These are phyloP conservation scores for Plantago ovata DNA, from an alignment of 257 asterid genomes.

Conservation along the genomic window DNA sequence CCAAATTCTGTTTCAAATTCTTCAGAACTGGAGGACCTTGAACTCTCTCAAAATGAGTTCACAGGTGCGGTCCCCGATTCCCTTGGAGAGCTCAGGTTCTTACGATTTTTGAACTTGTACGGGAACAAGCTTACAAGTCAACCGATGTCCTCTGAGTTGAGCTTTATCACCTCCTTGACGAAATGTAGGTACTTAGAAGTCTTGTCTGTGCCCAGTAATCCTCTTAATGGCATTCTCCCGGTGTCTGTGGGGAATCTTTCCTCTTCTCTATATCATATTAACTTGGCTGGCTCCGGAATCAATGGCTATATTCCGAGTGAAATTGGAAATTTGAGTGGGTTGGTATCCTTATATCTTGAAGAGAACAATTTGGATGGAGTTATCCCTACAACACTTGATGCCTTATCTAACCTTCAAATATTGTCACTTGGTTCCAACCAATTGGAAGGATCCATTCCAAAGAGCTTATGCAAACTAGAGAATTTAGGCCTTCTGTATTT, in stretches of 20 bases:
- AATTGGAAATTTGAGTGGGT: constrained; percentile 30
- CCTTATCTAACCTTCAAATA: constrained; percentile 19
- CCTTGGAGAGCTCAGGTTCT: constrained; percentile 26
- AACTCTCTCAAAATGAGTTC: constrained; percentile 17
- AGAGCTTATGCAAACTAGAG: constrained; percentile 13
- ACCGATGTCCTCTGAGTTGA: too few relatives aligned
- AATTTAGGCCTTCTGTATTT: constrained; percentile 15
- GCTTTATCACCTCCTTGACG: constrained; percentile 28
- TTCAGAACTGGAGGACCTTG: constrained; percentile 17
- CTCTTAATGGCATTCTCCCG: constrained; percentile 22
- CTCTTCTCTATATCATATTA: constrained; percentile 12
- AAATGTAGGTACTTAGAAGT: constrained; percentile 23
- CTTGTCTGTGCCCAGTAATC: constrained; percentile 13
- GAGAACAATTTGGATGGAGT: constrained; percentile 25
- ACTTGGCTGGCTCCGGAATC: constrained; percentile 2
- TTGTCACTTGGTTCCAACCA: constrained; percentile 15
- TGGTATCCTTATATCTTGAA: constrained; percentile 14
- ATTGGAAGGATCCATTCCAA: constrained; percentile 25
- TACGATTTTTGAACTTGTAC: constrained; percentile 26
- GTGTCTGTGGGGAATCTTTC: constrained; percentile 24
- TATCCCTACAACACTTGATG: constrained; percentile 16
- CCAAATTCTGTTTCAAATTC: constrained; percentile 24
- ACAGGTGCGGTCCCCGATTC: constrained; percentile 34
- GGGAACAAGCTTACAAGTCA: constrained; percentile 28
- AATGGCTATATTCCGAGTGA: constrained; percentile 22